phyloP scores from a whole-genome alignment of 495 filamentous ascomycete genomes.

The Neurospora sublineolata region DNA sequence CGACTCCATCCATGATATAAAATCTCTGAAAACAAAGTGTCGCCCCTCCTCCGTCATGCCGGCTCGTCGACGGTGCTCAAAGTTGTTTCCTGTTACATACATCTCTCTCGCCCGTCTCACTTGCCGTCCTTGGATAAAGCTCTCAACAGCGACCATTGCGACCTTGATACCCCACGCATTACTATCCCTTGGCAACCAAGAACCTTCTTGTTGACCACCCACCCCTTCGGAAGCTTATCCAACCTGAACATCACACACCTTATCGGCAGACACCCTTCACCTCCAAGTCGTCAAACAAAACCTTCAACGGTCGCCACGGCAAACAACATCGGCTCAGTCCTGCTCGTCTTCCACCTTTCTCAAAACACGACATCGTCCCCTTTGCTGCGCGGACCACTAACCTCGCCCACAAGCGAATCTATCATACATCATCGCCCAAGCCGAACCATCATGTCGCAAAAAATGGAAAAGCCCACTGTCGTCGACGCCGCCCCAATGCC shows the following conservation, averaged over 20 bases:
- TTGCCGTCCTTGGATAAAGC: not conserved
- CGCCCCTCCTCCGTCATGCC: not conserved
- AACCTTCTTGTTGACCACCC: not conserved
- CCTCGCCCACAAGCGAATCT: not conserved
- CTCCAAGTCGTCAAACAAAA: not conserved
- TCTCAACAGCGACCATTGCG: not conserved
- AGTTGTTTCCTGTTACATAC: not conserved
- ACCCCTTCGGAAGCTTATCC: not conserved
- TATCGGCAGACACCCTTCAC: not conserved
- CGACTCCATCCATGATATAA: not conserved
- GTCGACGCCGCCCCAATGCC: constrained; percentile 4
- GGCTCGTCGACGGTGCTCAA: not conserved
- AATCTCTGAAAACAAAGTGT: not conserved
- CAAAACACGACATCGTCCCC: not conserved
- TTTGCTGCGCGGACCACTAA: not conserved
- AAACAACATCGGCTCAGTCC: not conserved
- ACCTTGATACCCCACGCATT: not conserved
- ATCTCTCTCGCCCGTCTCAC: not conserved
- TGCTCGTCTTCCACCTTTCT: not conserved
- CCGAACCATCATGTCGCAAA: not conserved
- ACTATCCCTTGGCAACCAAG: not conserved
- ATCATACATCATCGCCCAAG: not conserved
- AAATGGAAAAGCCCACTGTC: not conserved
- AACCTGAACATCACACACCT: not conserved
- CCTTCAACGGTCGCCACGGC: not conserved